Evolutionary conservation across 306 rosid genomes (phyloP), one percentile per base, ranked within the genome.

Genomic region (Quillaja saponaria): DNA sequence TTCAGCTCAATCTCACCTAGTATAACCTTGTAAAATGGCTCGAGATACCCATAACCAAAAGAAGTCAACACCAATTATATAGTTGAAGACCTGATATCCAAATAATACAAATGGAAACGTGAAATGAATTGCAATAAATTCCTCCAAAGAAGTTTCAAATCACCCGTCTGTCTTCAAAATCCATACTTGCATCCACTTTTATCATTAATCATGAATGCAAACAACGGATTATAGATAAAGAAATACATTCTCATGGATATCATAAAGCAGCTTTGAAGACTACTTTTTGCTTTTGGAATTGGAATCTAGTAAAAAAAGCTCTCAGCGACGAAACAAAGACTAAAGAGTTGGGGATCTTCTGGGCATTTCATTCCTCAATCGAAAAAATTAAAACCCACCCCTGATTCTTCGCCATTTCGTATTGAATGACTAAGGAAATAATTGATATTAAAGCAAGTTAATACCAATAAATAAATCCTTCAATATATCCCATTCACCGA

Each of bases 211-310:
- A 37, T 58, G 67, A 75, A 73, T 67, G 82, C 41, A 40, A 64
- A 42, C 65, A 80, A 69, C 46, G 74, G 83, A 58, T 28, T 42
- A 41, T 12, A 56, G 13, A 38, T 68, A 77, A 78, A 65, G 80
- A 67, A 34, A 71, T 61, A 64, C 63, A 73, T 66, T 76, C 64
- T 67, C 63, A 28, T 11, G 55, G 66, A 34, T 12, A 1, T 50
- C 49, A 42, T 45, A 80, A 87, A 82, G 91, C 78, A 69, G 69
- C 84, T 82, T 80, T 80, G 79, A 82, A 76, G 33, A 58, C 14
- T 60, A 40, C 52, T 54, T 74, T 70, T 52, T 63, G 62, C 81
- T 87, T 75, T 64, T 62, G 65, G 73, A 69, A 77, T 67, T 62
- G 71, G 77, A 70, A 77, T 70, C 82, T 72, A 73, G 76, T 44